These are phyloP conservation scores for Penicillium sp. DNA, from an alignment of 2,329 filamentous ascomycete genomes.

Conservation along the genomic window DNA sequence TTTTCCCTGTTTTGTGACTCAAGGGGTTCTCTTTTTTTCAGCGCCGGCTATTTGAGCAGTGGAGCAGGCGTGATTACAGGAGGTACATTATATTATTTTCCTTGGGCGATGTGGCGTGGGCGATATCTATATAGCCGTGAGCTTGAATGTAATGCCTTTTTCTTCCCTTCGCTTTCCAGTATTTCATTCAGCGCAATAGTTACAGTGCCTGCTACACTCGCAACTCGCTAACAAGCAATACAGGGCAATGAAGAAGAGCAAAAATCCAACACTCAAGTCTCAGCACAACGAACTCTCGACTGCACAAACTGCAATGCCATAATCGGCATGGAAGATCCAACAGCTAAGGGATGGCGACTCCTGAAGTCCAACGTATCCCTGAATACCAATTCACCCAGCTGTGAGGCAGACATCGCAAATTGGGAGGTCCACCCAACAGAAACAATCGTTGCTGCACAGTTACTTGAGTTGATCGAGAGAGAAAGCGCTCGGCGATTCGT, in stretches of 20 bases:
- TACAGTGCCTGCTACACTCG: not conserved
- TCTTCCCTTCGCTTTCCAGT: not conserved
- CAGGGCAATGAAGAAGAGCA: conserved; percentile 33
- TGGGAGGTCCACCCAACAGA: conserved; percentile 38
- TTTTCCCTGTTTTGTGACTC: not conserved
- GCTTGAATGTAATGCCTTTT: conserved; percentile 10
- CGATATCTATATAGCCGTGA: conserved; percentile 1
- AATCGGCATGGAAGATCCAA: conserved; percentile 42
- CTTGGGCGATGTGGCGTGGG: not conserved
- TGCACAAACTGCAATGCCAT: conserved; percentile 32
- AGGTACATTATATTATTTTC: conserved; percentile 33
- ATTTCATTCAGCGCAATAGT: not conserved
- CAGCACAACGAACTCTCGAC: conserved; percentile 30
- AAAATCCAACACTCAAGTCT: conserved; percentile 26
- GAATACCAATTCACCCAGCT: conserved; percentile 12
- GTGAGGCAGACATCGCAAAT: conserved; percentile 28
- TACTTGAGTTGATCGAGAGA: conserved; percentile 56
- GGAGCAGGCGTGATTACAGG: conserved; percentile 34
- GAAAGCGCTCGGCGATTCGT: conserved; percentile 57
- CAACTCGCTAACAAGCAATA: conserved; percentile 14
- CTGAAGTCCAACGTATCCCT: conserved; percentile 49
- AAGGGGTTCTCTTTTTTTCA: conserved; percentile 15
- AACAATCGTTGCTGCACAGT: conserved; percentile 51
- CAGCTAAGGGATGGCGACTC: conserved; percentile 48
- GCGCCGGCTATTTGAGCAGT: conserved; percentile 20